Evolutionary conservation across 139 green algal genomes (phyloP).

Genomic region (Edaphochlamys debaryana): DNA sequence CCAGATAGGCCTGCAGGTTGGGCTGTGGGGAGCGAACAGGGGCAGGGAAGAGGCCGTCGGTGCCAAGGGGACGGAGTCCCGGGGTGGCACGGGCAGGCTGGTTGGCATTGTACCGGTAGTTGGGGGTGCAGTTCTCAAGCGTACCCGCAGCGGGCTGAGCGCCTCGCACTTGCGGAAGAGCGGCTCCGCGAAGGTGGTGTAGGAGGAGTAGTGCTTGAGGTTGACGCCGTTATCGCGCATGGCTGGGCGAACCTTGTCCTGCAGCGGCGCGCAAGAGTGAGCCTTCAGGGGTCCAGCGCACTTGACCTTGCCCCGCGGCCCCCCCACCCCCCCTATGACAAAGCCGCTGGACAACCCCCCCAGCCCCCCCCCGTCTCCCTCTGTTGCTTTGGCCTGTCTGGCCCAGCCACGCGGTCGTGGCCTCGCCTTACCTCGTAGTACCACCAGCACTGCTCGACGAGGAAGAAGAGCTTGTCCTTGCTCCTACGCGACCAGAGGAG

Average conservation of each 20-base stretch:
- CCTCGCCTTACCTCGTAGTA: conserved; percentile 88
- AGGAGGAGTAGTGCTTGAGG: conserved; percentile 32
- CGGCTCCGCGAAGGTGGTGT: conserved; percentile 38
- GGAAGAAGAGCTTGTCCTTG: conserved; percentile 91
- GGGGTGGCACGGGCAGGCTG: too few relatives aligned
- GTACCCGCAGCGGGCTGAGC: conserved; percentile 5
- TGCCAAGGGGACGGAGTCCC: too few relatives aligned
- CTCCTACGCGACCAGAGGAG: conserved; percentile 58
- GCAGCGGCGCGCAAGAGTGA: too few relatives aligned
- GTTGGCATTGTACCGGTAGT: too few relatives aligned
- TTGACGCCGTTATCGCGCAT: background rate
- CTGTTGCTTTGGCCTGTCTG: too few relatives aligned
- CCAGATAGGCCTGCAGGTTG: conserved; percentile 41
- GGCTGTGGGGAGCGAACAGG: background rate
- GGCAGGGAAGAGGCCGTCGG: background rate
- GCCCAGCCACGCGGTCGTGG: too few relatives aligned
- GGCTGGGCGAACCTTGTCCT: conserved; percentile 39
- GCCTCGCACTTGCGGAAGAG: conserved; percentile 37
- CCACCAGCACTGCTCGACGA: conserved; percentile 96
- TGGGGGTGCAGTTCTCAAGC: too few relatives aligned
- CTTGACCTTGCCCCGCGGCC: too few relatives aligned
- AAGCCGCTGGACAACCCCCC: too few relatives aligned
- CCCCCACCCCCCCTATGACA: too few relatives aligned
- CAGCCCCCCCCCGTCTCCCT: too few relatives aligned
- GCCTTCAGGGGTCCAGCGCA: too few relatives aligned